phyloP scores from a whole-genome alignment of 2,329 filamentous ascomycete species.

The Endothia cerciana region DNA sequence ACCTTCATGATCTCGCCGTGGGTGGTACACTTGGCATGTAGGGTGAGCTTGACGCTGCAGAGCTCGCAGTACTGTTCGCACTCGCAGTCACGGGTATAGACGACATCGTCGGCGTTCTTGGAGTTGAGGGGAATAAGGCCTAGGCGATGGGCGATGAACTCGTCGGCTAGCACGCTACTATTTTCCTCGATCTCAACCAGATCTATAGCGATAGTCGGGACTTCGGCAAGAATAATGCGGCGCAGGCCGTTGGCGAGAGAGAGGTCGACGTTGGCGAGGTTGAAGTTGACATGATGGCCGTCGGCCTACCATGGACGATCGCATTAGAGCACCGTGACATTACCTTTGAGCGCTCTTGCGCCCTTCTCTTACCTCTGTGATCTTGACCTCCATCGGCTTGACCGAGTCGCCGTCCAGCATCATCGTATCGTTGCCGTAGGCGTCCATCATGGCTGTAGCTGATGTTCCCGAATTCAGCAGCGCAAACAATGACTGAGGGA shows the following conservation, averaged over 20 bases:
- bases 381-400: conserved; percentile 50
- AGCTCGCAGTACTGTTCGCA: conserved; percentile 94
- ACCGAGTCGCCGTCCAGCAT: conserved; percentile 58
- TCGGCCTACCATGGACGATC: conserved; percentile 63
- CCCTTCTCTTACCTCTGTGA: conserved; percentile 55
- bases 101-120: conserved; percentile 78
- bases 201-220: conserved; percentile 93
- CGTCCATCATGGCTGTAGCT: conserved; percentile 48
- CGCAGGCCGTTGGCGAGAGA: conserved; percentile 92
- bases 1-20: conserved; percentile 87
- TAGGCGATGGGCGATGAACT: conserved; percentile 91
- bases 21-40: conserved; percentile 83
- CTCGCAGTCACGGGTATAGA: conserved; percentile 92
- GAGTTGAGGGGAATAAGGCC: conserved; percentile 88
- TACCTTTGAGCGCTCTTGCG: conserved; percentile 9
- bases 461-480: not conserved
- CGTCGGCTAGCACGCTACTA: conserved; percentile 93
- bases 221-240: conserved; percentile 88
- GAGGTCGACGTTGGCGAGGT: conserved; percentile 86
- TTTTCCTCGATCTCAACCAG: conserved; percentile 91
- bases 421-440: conserved; percentile 60
- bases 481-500: not conserved
- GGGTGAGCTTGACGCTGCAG: conserved; percentile 82
- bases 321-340: conserved; percentile 31
- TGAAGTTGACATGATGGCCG: conserved; percentile 82